Conservation (phyloP, 306 rosid species). For the Datisca glomerata region DNA sequence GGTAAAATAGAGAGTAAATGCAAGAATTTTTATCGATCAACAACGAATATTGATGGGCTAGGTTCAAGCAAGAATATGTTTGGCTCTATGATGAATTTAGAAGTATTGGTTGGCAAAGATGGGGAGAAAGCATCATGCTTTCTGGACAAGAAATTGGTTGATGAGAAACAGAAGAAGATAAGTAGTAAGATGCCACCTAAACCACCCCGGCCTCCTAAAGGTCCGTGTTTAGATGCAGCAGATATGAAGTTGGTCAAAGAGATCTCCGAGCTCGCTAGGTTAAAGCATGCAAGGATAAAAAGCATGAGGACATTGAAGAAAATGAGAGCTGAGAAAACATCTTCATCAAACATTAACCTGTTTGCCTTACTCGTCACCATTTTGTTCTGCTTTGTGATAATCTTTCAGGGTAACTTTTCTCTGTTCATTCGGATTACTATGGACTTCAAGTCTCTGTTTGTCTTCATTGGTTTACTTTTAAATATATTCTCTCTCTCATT, state of each 20-base stretch:
- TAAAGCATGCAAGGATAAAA: constrained; percentile 15
- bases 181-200: constrained; percentile 19
- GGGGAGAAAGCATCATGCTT: constrained; percentile 1
- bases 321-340: constrained; percentile 6
- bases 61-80: constrained; percentile 3
- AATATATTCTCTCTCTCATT: background rate
- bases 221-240: constrained; percentile 18
- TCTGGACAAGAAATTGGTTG: constrained; percentile 1
- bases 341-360: constrained; percentile 17
- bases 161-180: constrained; percentile 6
- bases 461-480: background rate
- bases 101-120: constrained; percentile 4
- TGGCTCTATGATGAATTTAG: constrained; percentile 3
- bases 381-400: constrained; percentile 20
- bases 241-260: constrained; percentile 22
- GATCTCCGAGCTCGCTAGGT: constrained; percentile 12
- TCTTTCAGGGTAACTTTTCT: constrained; percentile 21
- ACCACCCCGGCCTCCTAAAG: constrained; percentile 27
- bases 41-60: constrained; percentile 5
- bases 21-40: constrained; percentile 3
- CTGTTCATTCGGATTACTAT: background rate
- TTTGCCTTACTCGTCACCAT: constrained; percentile 18
- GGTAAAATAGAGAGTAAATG: constrained; percentile 14
- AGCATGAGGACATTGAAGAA: constrained; percentile 10
- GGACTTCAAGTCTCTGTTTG: background rate